phyloP scores from a whole-genome alignment of 2,329 filamentous ascomycete genomes.

The Aureobasidium sp. region DNA sequence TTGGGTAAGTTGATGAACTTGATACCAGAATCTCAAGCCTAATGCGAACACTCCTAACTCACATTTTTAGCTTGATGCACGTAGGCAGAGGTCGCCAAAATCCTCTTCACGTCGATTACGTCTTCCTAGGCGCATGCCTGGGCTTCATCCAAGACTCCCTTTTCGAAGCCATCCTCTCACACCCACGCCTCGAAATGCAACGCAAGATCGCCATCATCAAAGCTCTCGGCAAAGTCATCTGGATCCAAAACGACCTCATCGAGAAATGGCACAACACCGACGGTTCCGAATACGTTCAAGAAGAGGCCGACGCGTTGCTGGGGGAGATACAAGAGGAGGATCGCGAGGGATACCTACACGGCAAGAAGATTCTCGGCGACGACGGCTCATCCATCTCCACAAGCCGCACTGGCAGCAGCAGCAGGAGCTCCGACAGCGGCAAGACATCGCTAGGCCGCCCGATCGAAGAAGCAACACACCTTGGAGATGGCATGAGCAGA shows the following conservation, averaged over 20 bases:
- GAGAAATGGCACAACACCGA: conserved; percentile 58
- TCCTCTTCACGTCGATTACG: conserved; percentile 69
- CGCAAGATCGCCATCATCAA: conserved; percentile 66
- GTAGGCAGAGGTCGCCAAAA: conserved; percentile 64
- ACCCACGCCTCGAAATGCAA: conserved; percentile 56
- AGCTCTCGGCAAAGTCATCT: conserved; percentile 71
- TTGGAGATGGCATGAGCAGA: background rate
- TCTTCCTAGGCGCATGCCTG: conserved; percentile 65
- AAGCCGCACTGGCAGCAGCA: background rate
- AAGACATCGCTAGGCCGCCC: conserved; percentile 11
- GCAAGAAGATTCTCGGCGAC: background rate
- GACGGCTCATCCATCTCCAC: background rate
- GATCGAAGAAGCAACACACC: conserved; percentile 11
- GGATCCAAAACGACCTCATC: conserved; percentile 82
- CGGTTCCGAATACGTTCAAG: background rate
- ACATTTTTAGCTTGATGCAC: conserved; percentile 57
- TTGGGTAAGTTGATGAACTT: conserved; percentile 47
- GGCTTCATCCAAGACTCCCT: conserved; percentile 71
- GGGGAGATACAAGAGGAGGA: background rate
- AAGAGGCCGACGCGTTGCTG: background rate
- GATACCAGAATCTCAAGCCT: background rate
- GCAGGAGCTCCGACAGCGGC: background rate
- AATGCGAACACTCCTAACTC: background rate
- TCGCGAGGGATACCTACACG: conserved; percentile 6
- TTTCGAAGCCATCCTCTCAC: conserved; percentile 63